Conservation (phyloP, 1,284 basidiomycete species). For the Rhodotorula sp. region DNA sequence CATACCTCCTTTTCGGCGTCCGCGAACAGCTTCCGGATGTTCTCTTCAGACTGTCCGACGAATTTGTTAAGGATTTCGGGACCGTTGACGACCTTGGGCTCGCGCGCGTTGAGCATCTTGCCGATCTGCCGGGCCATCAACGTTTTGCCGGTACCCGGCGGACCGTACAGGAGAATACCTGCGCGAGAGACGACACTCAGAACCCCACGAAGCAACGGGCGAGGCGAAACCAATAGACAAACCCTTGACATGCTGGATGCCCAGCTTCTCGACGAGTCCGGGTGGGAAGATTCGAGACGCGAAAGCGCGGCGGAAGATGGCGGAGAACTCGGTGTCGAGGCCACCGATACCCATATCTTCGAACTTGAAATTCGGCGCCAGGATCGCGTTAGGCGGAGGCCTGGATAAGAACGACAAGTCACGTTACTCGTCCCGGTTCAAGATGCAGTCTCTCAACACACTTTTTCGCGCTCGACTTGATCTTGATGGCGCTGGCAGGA, state of each 20-base stretch:
- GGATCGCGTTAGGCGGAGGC: conserved; percentile 87
- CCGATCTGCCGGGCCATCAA: conserved; percentile 98
- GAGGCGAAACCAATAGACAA: conserved; percentile 24
- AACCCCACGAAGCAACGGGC: not conserved
- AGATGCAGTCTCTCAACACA: conserved; percentile 45
- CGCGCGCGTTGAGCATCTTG: conserved; percentile 97
- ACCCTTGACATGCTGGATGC: conserved; percentile 99
- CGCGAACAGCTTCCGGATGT: conserved; percentile 93
- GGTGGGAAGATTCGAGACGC: conserved; percentile 97
- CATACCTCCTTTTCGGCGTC: conserved; percentile 94
- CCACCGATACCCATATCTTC: conserved; percentile 99
- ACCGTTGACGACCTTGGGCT: conserved; percentile 98
- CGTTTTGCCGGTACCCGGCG: conserved; percentile 98
- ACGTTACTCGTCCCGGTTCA: not conserved
- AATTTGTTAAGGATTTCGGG: conserved; percentile 98
- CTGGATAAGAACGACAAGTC: conserved; percentile 50
- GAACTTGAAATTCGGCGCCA: conserved; percentile 98
- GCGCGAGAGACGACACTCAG: not conserved
- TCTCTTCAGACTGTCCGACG: conserved; percentile 98
- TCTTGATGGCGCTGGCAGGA: conserved; percentile 73
- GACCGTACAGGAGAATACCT: conserved; percentile 93
- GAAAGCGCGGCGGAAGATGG: conserved; percentile 98
- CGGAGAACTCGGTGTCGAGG: conserved; percentile 88
- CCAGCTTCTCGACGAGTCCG: conserved; percentile 92
- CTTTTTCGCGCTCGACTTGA: conserved; percentile 91